phyloP scores from a whole-genome alignment of 495 filamentous ascomycete species.

The Penicillium robsamsonii region DNA sequence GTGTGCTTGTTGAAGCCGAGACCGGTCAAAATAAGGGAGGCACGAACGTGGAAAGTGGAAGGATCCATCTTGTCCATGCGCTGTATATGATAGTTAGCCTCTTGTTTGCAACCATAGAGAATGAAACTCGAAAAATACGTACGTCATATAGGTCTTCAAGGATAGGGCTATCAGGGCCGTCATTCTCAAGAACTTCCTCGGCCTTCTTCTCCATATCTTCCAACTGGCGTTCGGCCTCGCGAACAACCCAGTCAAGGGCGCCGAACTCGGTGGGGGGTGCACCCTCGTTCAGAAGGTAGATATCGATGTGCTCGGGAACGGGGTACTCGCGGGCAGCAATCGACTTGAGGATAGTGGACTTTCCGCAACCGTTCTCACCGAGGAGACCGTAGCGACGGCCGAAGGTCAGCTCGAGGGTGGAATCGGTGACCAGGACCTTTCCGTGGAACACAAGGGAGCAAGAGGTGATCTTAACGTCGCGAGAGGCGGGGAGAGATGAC shows the following conservation, averaged over 20 bases:
- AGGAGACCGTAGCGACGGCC: conserved; percentile 91
- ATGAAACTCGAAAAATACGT: conserved; percentile 33
- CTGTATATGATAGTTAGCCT: conserved; percentile 50
- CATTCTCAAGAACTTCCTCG: conserved; percentile 85
- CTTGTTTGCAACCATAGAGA: background rate
- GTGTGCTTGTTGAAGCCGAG: conserved; percentile 97
- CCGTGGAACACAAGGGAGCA: conserved; percentile 95
- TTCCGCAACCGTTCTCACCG: conserved; percentile 98
- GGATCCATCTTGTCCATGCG: conserved; percentile 99
- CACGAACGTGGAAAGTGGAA: conserved; percentile 97
- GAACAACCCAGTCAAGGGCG: conserved; percentile 95
- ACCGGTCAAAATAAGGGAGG: conserved; percentile 95
- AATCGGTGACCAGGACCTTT: conserved; percentile 90
- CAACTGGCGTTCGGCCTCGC: conserved; percentile 91
- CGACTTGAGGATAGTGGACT: conserved; percentile 93
- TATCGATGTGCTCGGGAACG: conserved; percentile 94
- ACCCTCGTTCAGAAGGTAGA: conserved; percentile 97
- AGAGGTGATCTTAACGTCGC: conserved; percentile 96
- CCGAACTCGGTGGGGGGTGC: conserved; percentile 86
- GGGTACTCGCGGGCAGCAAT: conserved; percentile 92
- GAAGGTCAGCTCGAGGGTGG: conserved; percentile 88
- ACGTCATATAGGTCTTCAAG: conserved; percentile 96
- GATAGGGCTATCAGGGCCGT: conserved; percentile 88
- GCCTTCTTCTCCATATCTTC: conserved; percentile 81
- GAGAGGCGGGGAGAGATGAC: conserved; percentile 73